These are phyloP conservation scores for Iberis amara DNA, from an alignment of 441 rosid species.

Conservation along the genomic window DNA sequence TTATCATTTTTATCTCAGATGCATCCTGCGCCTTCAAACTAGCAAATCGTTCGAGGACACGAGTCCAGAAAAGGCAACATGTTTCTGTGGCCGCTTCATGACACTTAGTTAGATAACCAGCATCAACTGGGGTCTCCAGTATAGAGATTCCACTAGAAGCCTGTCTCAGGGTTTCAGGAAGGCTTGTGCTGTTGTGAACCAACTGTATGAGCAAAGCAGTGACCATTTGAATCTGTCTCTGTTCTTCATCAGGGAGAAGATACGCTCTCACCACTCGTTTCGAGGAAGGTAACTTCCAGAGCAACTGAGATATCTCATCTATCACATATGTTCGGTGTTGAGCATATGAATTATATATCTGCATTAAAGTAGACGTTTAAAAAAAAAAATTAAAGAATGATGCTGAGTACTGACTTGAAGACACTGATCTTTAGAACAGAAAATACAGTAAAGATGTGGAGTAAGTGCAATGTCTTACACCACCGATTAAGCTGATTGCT, in stretches of 20 bases:
- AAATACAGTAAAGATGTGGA: slow-evolving; percentile 7
- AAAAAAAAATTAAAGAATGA: slow-evolving; percentile 1
- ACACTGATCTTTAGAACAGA: slow-evolving; percentile 7
- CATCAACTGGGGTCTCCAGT: slow-evolving; percentile 69
- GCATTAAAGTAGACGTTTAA: slow-evolving; percentile 32
- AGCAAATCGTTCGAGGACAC: slow-evolving; percentile 89
- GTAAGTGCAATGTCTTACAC: slow-evolving; percentile 47
- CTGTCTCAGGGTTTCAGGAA: slow-evolving; percentile 75
- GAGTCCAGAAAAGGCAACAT: slow-evolving; percentile 94
- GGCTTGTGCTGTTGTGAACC: slow-evolving; percentile 85
- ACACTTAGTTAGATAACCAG: slow-evolving; percentile 57
- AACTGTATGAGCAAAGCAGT: slow-evolving; percentile 91
- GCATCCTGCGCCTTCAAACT: slow-evolving; percentile 89
- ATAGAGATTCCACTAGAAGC: slow-evolving; percentile 54
- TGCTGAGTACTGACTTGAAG: slow-evolving; percentile 24
- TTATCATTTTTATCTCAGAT: slow-evolving; percentile 80
- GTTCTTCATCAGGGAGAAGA: slow-evolving; percentile 97
- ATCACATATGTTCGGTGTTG: slow-evolving; percentile 83
- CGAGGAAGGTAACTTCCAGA: slow-evolving; percentile 88
- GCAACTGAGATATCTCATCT: slow-evolving; percentile 82
- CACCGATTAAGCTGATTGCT: slow-evolving; percentile 77
- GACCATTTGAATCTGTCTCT: slow-evolving; percentile 96
- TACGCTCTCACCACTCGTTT: slow-evolving; percentile 78
- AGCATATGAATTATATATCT: slow-evolving; percentile 83
- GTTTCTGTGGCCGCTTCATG: slow-evolving; percentile 87